Evolutionary conservation across 2,329 filamentous ascomycete species (phyloP), one percentile per base, ranked within the genome.

Genomic region (Didymellaceae sp.): DNA sequence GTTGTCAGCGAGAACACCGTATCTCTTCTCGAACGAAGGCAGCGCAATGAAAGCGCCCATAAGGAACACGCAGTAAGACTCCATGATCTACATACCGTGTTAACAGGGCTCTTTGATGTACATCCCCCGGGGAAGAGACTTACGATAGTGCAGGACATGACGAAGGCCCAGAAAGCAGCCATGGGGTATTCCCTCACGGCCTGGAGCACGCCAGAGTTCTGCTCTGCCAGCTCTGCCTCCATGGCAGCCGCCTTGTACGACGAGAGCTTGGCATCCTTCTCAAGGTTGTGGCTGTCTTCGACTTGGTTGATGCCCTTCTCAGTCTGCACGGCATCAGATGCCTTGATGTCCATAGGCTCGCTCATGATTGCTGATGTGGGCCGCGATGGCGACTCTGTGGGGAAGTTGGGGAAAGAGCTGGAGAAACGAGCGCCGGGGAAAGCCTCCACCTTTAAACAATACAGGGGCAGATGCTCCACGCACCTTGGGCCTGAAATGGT

Each of bases 1-100:
- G 7, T 44, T 59, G 14, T 50, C 33, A 57, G 70, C 66, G 3
- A 10, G 54, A 26, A 82, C 70, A 56, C 83, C 83, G 59, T 74
- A 86, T 4, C 74, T 54, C 0, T 74, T 2, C 22, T 60, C 70
- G 71, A 86, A 86, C 13, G 61, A 52, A 17, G 70, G 44, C 6
- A 80, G 75, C 49, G 83, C 82, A 32, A 86, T 70, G 68, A 86
- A 86, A 51, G 82, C 79, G 39, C 80, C 79, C 63, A 81, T 84
- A 17, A 86, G 72, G 75, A 86, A 86, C 54, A 86, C 80, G 66
- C 78, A 78, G 75, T 84, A 86, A 4, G 83, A 81, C 66, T 86
- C 84, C 84, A 86, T 86, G 59, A 85, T 83, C 83, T 86, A 63
- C 37, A 33, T 0, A 52, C 35, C 8, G 16, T 24, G 32, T 66